Conservation (phyloP, 1,139 yeast genomes). For the Yarrowia galli region DNA sequence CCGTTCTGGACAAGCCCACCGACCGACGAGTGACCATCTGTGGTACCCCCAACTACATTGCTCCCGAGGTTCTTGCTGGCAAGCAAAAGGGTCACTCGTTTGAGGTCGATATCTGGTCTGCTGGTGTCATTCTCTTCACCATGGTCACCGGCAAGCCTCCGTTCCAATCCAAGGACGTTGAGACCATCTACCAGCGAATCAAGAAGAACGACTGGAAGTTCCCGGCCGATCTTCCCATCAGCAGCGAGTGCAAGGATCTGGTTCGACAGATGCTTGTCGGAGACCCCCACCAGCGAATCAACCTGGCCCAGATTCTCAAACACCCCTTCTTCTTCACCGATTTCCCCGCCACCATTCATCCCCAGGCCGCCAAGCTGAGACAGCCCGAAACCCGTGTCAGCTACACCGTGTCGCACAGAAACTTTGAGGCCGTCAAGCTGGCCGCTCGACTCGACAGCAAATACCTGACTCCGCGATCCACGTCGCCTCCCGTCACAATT, state of each 20-base stretch:
- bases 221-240: conserved; percentile 70
- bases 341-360: conserved; percentile 71
- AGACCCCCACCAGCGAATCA: conserved; percentile 83
- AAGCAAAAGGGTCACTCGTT: conserved; percentile 88
- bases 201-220: conserved; percentile 81
- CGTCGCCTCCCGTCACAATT: conserved; percentile 57
- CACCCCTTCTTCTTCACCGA: conserved; percentile 80
- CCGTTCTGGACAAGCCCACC: conserved; percentile 71
- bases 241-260: conserved; percentile 69
- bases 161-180: conserved; percentile 94
- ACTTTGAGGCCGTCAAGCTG: conserved; percentile 58
- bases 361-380: conserved; percentile 39
- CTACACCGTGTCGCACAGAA: conserved; percentile 63
- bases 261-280: conserved; percentile 75
- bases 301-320: conserved; percentile 76
- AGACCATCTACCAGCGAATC: conserved; percentile 88
- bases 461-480: conserved; percentile 56
- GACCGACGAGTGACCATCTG: conserved; percentile 91
- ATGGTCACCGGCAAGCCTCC: conserved; percentile 94
- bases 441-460: conserved; percentile 57
- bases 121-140: conserved; percentile 95
- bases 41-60: conserved; percentile 98
- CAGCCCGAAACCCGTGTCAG: conserved; percentile 14
- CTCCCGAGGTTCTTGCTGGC: conserved; percentile 94
- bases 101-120: conserved; percentile 97